Conservation (phyloP, 805 yeast genomes). For the Candida easanensis region DNA sequence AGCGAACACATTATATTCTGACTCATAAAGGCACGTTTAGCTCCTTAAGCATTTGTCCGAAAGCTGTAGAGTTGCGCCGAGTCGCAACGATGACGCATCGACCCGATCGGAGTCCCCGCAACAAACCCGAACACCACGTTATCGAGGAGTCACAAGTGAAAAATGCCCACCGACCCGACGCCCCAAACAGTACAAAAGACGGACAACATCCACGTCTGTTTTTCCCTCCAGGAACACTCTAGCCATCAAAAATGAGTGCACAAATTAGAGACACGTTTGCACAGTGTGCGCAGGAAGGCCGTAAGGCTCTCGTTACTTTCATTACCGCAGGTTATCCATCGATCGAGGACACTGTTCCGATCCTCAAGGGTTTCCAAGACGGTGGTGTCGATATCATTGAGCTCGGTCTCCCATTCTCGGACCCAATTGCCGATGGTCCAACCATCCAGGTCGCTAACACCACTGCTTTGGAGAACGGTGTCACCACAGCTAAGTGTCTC, state of each 20-base stretch:
- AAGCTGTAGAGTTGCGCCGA: slow-evolving; percentile 30
- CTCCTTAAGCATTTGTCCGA: too few relatives aligned
- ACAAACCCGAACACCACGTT: slow-evolving; percentile 7
- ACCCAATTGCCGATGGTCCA: slow-evolving; percentile 99
- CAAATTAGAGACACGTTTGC: slow-evolving; percentile 58
- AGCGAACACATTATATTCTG: too few relatives aligned
- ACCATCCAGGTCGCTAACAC: slow-evolving; percentile 89
- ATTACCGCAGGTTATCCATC: slow-evolving; percentile 94
- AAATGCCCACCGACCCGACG: neutral
- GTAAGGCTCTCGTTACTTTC: slow-evolving; percentile 88
- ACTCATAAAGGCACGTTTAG: too few relatives aligned
- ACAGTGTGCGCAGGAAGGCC: slow-evolving; percentile 56
- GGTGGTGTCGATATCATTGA: slow-evolving; percentile 97
- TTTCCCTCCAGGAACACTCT: neutral
- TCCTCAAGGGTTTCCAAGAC: slow-evolving; percentile 82
- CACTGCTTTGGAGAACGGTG: slow-evolving; percentile 78
- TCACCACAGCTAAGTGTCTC: slow-evolving; percentile 65
- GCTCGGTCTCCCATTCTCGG: slow-evolving; percentile 94
- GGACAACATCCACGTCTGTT: neutral
- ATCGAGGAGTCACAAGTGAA: slow-evolving; percentile 3
- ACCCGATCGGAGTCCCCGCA: too few relatives aligned
- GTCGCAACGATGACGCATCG: neutral
- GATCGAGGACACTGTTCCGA: slow-evolving; percentile 81
- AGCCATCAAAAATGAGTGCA: slow-evolving; percentile 24
- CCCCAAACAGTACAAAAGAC: too few relatives aligned